phyloP scores from a whole-genome alignment of 768 basidiomycete genomes.

The Xerocomellus amylosporus region DNA sequence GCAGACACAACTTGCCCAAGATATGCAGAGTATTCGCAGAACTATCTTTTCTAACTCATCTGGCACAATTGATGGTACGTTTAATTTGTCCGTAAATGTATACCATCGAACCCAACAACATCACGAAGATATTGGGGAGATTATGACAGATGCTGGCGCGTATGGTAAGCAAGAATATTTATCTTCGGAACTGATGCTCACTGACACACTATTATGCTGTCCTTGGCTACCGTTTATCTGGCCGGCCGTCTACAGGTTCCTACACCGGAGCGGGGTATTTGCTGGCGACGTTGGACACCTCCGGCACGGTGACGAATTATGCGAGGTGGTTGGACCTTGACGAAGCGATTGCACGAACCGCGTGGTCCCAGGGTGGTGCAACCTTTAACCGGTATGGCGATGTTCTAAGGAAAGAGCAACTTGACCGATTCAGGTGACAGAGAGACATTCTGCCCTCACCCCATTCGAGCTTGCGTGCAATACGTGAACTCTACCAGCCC shows the following conservation, averaged over 20 bases:
- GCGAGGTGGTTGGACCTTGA: conserved; percentile 71
- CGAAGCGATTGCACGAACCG: conserved; percentile 51
- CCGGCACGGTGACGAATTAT: conserved; percentile 41
- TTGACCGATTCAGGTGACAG: conserved; percentile 25
- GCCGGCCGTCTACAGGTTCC: conserved; percentile 48
- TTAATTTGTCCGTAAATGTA: not conserved
- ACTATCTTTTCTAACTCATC: conserved; percentile 55
- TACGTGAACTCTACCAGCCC: conserved; percentile 41
- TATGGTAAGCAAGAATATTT: conserved; percentile 46
- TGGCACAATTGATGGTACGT: conserved; percentile 56
- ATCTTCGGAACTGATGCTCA: not conserved
- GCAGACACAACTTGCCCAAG: conserved; percentile 40
- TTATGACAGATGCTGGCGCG: conserved; percentile 53
- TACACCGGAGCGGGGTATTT: conserved; percentile 66
- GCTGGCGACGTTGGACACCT: conserved; percentile 45
- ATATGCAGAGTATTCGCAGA: conserved; percentile 53
- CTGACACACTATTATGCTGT: not conserved
- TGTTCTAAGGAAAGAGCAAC: not conserved
- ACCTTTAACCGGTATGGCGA: conserved; percentile 47
- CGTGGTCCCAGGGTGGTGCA: conserved; percentile 54
- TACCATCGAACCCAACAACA: not conserved
- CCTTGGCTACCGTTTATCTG: not conserved
- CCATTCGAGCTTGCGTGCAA: conserved; percentile 58
- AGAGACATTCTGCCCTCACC: conserved; percentile 66
- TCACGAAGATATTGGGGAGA: conserved; percentile 48